phyloP scores from a whole-genome alignment of 352 stramenopile genomes.

The Phytopythium helicoides region DNA sequence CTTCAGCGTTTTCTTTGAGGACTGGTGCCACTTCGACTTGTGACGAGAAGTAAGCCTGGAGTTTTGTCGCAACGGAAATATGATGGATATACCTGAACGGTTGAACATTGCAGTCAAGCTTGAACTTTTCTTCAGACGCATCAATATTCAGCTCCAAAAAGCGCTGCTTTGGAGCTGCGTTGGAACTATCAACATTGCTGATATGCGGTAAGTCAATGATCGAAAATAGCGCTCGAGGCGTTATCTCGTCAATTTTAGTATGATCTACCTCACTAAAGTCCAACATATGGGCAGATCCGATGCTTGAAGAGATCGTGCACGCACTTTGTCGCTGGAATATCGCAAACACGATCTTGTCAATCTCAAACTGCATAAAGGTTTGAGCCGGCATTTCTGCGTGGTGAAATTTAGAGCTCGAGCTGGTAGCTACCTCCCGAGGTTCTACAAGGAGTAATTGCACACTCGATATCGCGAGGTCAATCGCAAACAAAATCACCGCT shows the following conservation, averaged over 20 bases:
- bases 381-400: slow-evolving; percentile 14
- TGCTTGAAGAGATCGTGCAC: slow-evolving; percentile 51
- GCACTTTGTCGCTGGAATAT: slow-evolving; percentile 58
- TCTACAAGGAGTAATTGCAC: slow-evolving; percentile 40
- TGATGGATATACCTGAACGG: slow-evolving; percentile 77
- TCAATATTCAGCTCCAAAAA: slow-evolving; percentile 63
- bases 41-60: slow-evolving; percentile 62
- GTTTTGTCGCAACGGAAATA: slow-evolving; percentile 53
- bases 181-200: neutral
- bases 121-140: slow-evolving; percentile 48
- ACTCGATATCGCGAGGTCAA: slow-evolving; percentile 64
- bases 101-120: slow-evolving; percentile 52
- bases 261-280: slow-evolving; percentile 53
- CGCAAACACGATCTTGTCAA: slow-evolving; percentile 61
- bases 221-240: slow-evolving; percentile 41
- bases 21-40: slow-evolving; percentile 43
- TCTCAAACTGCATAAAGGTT: slow-evolving; percentile 69
- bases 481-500: slow-evolving; percentile 59
- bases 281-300: slow-evolving; percentile 61
- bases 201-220: slow-evolving; percentile 11
- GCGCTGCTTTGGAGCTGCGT: slow-evolving; percentile 13
- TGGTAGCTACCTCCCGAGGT: neutral
- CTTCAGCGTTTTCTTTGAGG: slow-evolving; percentile 52
- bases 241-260: neutral
- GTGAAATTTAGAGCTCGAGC: neutral